phyloP scores from a whole-genome alignment of 192 early-diverging fungal species.

The Neocallimastix lanati region DNA sequence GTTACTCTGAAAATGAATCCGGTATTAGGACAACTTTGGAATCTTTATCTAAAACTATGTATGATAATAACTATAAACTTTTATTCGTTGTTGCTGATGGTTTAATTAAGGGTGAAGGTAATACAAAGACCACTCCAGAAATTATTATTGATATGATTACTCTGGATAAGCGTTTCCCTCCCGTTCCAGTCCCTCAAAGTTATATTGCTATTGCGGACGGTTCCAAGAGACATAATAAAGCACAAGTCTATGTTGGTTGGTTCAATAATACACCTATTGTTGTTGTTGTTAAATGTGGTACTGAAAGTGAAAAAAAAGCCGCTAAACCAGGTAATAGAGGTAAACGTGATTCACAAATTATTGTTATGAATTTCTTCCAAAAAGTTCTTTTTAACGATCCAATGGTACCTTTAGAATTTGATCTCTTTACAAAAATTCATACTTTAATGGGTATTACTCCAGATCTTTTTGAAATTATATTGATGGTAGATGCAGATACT shows the following conservation, averaged over 20 bases:
- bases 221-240: background rate
- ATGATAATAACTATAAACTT: background rate
- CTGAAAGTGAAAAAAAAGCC: background rate
- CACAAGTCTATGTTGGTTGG: conserved; percentile 2
- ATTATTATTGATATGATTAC: conserved; percentile 3
- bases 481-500: background rate
- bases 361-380: background rate
- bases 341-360: conserved; percentile 4
- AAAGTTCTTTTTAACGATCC: conserved; percentile 1
- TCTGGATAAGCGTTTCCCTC: background rate
- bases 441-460: background rate
- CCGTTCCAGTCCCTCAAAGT: background rate
- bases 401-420: conserved; percentile 1
- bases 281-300: conserved; percentile 3
- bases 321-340: conserved; percentile 3
- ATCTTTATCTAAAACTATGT: background rate
- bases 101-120: conserved; percentile 1
- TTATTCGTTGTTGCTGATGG: conserved; percentile 2
- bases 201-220: conserved; percentile 2
- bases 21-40: background rate
- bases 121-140: background rate
- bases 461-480: background rate
- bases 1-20: background rate
- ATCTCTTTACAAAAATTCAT: background rate
- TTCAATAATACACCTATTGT: conserved; percentile 2